phyloP scores from a whole-genome alignment of 1,284 basidiomycete species.

The Ganoderma lingzhi region DNA sequence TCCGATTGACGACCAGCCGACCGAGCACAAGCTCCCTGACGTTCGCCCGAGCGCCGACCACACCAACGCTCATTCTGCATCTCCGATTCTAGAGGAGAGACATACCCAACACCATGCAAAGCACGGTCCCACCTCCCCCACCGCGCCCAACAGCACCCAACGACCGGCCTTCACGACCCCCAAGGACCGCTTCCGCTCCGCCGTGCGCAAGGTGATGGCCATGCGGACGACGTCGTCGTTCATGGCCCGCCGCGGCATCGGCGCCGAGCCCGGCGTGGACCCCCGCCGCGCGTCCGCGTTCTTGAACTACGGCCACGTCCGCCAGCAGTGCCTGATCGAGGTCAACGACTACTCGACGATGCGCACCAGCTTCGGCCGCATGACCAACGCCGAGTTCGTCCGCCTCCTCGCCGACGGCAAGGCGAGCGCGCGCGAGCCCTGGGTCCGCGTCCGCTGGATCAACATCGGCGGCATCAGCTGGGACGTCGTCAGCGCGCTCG shows the following conservation, averaged over 20 bases:
- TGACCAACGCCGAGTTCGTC: constrained; percentile 65
- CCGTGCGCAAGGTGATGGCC: constrained; percentile 63
- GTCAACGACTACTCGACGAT: constrained; percentile 68
- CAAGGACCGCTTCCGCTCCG: constrained; percentile 56
- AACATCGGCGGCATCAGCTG: constrained; percentile 75
- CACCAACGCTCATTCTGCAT: constrained; percentile 15
- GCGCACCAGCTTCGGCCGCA: constrained; percentile 55
- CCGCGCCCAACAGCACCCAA: constrained; percentile 4
- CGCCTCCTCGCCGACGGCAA: constrained; percentile 52
- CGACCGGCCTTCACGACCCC: constrained; percentile 41
- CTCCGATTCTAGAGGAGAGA: constrained; percentile 4
- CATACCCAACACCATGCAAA: constrained; percentile 3
- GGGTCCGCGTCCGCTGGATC: constrained; percentile 75
- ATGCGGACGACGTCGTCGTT: constrained; percentile 59
- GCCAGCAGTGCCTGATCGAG: constrained; percentile 66
- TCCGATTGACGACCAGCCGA: constrained; percentile 24
- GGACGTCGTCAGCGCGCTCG: constrained; percentile 73
- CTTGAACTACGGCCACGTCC: constrained; percentile 58
- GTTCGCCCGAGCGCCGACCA: constrained; percentile 11
- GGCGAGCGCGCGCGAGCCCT: constrained; percentile 54
- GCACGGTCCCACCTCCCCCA: not conserved
- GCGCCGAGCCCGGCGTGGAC: constrained; percentile 72
- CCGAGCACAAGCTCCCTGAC: constrained; percentile 12
- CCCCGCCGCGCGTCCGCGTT: constrained; percentile 60
- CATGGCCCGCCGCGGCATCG: constrained; percentile 48